phyloP scores from a whole-genome alignment of 1,139 yeast genomes.

The Lodderomyces parapsilosis region DNA sequence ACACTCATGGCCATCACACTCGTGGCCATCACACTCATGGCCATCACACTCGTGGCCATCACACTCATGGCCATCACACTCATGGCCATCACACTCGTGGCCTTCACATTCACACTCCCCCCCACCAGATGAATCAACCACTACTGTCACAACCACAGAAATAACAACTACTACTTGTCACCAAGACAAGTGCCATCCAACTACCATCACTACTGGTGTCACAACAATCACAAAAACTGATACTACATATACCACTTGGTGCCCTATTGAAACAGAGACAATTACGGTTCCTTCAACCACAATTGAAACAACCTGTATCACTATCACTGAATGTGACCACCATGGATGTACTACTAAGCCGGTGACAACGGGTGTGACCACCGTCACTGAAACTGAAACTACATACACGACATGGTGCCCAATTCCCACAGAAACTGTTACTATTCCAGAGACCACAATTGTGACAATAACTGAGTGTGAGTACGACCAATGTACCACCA shows the following conservation, averaged over 20 bases:
- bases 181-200: constrained; percentile 29
- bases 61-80: neutral
- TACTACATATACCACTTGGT: constrained; percentile 48
- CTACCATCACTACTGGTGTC: constrained; percentile 37
- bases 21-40: neutral
- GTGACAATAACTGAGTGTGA: neutral
- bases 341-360: constrained; percentile 22
- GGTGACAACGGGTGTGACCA: constrained; percentile 24
- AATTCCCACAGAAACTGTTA: constrained; percentile 11
- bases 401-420: constrained; percentile 36
- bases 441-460: constrained; percentile 29
- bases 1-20: neutral
- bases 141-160: constrained; percentile 38
- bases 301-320: constrained; percentile 38
- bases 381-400: constrained; percentile 26
- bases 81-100: neutral
- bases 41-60: neutral
- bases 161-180: constrained; percentile 53
- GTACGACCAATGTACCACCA: neutral
- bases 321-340: constrained; percentile 51
- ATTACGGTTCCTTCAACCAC: constrained; percentile 19
- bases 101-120: neutral
- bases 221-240: constrained; percentile 45
- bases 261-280: constrained; percentile 28
- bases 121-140: constrained; percentile 13